A percentile compares a stretch with the other conserved stretches of the same genome.
phyloP scores from a whole-genome alignment of 257 asterid species.

The Eustoma russellianum region DNA sequence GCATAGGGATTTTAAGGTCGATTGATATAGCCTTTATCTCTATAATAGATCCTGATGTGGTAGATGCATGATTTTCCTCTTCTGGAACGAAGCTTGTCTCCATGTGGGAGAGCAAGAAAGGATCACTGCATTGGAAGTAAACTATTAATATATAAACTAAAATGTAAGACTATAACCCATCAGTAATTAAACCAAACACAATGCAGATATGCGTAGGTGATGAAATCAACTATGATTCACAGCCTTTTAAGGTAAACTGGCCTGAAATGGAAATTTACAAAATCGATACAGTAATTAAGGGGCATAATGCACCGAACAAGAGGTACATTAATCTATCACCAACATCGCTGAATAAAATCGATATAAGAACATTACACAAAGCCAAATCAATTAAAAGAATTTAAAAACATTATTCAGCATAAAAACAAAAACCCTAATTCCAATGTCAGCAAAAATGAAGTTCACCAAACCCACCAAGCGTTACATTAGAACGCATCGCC shows the following conservation, averaged over 20 bases:
- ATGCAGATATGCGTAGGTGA: no score
- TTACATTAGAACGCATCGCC: constrained; percentile 1
- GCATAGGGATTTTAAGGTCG: constrained; percentile 33
- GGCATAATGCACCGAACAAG: neutral
- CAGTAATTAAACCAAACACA: no score
- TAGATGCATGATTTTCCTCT: constrained; percentile 31
- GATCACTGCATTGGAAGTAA: constrained; percentile 17
- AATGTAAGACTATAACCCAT: no score
- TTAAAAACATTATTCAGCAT: neutral
- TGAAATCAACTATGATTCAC: no score
- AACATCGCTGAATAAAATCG: no score
- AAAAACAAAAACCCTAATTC: constrained; percentile 39
- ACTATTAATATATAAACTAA: neutral
- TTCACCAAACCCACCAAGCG: constrained; percentile 9
- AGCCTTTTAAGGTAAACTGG: no score
- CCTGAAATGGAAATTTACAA: neutral
- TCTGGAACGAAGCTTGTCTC: constrained; percentile 22
- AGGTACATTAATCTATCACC: no score
- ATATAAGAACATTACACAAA: no score
- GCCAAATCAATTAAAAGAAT: neutral
- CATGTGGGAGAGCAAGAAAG: constrained; percentile 22
- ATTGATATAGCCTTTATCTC: constrained; percentile 44
- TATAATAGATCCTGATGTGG: constrained; percentile 33
- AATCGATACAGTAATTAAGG: neutral
- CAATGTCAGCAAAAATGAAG: constrained; percentile 13